Conservation (phyloP, 2,329 filamentous ascomycete species). For the Botrytis sinoallii region DNA sequence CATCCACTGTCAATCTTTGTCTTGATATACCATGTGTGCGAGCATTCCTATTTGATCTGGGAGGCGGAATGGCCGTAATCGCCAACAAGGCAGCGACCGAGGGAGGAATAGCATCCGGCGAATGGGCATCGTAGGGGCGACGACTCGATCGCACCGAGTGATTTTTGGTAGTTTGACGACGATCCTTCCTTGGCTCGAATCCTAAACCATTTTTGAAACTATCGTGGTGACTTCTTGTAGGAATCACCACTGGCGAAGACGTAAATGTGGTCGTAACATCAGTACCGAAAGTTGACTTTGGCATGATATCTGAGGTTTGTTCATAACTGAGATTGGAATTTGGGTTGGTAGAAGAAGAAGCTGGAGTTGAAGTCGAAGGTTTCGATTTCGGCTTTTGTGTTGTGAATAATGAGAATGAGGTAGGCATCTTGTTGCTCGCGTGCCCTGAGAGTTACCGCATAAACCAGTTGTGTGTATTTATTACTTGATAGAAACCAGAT, state of each 20-base stretch:
- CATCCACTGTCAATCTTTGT: slow-evolving; percentile 52
- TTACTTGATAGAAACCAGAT: slow-evolving; percentile 19
- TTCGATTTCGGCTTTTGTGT: slow-evolving; percentile 10
- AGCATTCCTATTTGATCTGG: slow-evolving; percentile 36
- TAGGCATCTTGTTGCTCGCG: slow-evolving; percentile 19
- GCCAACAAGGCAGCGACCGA: slow-evolving; percentile 61
- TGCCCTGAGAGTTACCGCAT: slow-evolving; percentile 17
- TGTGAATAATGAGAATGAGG: slow-evolving; percentile 15
- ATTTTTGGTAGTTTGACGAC: slow-evolving; percentile 25
- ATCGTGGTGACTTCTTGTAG: slow-evolving; percentile 30
- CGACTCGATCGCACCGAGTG: slow-evolving; percentile 26
- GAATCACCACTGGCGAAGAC: slow-evolving; percentile 27
- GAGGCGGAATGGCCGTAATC: slow-evolving; percentile 56
- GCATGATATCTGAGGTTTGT: slow-evolving; percentile 4
- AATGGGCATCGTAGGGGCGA: slow-evolving; percentile 45
- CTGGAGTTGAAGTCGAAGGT: not conserved
- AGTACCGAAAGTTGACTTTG: not conserved
- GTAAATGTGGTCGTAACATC: slow-evolving; percentile 1
- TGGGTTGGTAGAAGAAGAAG: not conserved
- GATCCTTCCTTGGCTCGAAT: slow-evolving; percentile 27
- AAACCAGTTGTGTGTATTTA: slow-evolving; percentile 12
- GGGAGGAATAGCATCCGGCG: slow-evolving; percentile 54
- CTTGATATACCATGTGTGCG: slow-evolving; percentile 24
- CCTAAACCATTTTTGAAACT: slow-evolving; percentile 22
- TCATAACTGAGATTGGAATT: slow-evolving; percentile 7